A percentile compares a stretch with the other conserved stretches of the same genome.
Evolutionary conservation across 768 basidiomycete species (phyloP).

Genomic region (Tylopilus felleus): DNA sequence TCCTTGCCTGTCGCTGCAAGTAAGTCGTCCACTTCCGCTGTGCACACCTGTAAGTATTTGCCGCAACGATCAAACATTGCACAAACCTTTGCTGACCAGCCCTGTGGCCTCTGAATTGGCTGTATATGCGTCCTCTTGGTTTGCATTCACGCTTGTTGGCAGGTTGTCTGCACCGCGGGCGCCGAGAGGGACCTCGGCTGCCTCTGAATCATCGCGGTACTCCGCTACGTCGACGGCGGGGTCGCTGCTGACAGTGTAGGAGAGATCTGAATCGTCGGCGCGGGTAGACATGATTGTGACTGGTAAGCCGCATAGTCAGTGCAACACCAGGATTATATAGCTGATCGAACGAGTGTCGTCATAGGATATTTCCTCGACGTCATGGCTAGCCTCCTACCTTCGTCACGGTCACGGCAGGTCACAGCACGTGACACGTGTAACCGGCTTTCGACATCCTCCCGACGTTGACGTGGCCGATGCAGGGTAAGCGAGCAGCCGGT

Average conservation of each 20-base stretch:
- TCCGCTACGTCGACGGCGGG: neutral
- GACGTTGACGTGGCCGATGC: too few relatives aligned
- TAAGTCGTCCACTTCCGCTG: slow-evolving; percentile 25
- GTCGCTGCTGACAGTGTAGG: too few relatives aligned
- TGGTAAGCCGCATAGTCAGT: too few relatives aligned
- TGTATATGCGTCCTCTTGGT: neutral
- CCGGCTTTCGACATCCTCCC: neutral
- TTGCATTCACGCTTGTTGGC: neutral
- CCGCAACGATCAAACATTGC: neutral
- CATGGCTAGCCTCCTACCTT: too few relatives aligned
- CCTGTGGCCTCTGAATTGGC: neutral
- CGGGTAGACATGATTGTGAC: too few relatives aligned
- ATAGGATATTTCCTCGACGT: too few relatives aligned
- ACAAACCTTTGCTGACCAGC: neutral
- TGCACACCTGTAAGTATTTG: neutral
- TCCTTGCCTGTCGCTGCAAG: slow-evolving; percentile 9
- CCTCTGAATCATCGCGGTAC: neutral
- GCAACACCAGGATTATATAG: too few relatives aligned
- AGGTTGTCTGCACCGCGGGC: neutral
- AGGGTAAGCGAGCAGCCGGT: neutral
- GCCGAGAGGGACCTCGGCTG: neutral
- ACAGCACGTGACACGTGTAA: too few relatives aligned
- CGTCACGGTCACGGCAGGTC: too few relatives aligned
- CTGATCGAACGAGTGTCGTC: too few relatives aligned
- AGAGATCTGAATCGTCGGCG: too few relatives aligned